Evolutionary conservation across 371 early-diverging fungal genomes (phyloP).

Genomic region (Parasitella parasitica): DNA sequence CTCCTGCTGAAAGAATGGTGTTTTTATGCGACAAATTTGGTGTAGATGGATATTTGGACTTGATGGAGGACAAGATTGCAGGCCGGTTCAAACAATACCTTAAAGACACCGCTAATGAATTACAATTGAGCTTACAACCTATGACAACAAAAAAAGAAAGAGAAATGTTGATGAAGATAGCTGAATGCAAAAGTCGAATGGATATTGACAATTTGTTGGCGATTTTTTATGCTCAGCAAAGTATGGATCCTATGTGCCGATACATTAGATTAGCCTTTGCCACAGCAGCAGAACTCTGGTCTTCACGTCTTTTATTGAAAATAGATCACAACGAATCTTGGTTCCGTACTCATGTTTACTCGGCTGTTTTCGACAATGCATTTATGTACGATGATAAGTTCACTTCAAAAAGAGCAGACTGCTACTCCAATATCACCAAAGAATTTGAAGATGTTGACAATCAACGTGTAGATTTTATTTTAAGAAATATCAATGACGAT

Average conservation of each 20-base stretch:
- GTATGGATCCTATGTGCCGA: constrained; percentile 3
- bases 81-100: neutral
- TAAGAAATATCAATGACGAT: constrained; percentile 11
- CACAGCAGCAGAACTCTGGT: constrained; percentile 15
- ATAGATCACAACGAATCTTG: constrained; percentile 9
- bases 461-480: constrained; percentile 19
- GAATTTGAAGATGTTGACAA: constrained; percentile 13
- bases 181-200: constrained; percentile 12
- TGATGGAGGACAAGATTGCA: constrained; percentile 7
- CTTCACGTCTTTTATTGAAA: constrained; percentile 4
- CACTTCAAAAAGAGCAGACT: constrained; percentile 8
- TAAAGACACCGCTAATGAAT: constrained; percentile 6
- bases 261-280: constrained; percentile 7
- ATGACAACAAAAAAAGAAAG: constrained; percentile 8
- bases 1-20: constrained; percentile 2
- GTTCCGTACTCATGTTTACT: constrained; percentile 5
- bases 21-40: constrained; percentile 9
- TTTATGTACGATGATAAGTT: constrained; percentile 9
- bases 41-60: constrained; percentile 4
- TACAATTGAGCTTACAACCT: constrained; percentile 8
- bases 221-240: constrained; percentile 5
- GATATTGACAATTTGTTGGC: constrained; percentile 9
- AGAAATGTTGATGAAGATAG: constrained; percentile 16
- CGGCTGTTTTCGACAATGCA: constrained; percentile 4
- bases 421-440: constrained; percentile 15